A percentile compares a stretch with the other conserved stretches of the same genome.
Conservation (phyloP, 768 basidiomycete species). For the Mycena vulgaris region DNA sequence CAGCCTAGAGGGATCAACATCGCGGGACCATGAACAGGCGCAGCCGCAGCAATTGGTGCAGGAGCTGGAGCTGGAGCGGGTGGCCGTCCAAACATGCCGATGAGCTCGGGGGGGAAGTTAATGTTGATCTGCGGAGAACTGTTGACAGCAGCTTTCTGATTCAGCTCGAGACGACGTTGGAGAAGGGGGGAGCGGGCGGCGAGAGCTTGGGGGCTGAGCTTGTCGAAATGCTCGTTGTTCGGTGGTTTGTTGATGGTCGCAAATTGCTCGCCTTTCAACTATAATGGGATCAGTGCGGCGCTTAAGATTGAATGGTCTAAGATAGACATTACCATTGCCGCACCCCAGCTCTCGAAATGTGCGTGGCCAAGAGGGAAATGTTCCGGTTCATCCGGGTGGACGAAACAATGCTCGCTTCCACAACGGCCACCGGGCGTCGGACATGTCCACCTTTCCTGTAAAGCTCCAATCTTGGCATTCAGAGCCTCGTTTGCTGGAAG, state of each 20-base stretch:
- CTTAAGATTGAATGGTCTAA: not conserved
- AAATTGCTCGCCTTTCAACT: constrained; percentile 1
- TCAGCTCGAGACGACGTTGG: not conserved
- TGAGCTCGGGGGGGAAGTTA: not conserved
- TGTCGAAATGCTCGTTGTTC: not conserved
- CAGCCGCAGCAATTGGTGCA: too few relatives aligned
- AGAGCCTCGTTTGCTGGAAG: not conserved
- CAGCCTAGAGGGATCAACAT: not conserved
- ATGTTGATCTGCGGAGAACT: not conserved
- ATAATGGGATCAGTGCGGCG: not conserved
- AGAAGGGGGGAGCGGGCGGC: too few relatives aligned
- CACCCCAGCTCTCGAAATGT: not conserved
- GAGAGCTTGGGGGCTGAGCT: not conserved
- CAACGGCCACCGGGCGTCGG: not conserved
- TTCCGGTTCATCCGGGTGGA: not conserved
- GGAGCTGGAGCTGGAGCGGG: not conserved
- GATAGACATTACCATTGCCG: not conserved
- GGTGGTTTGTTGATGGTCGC: not conserved
- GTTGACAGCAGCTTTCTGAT: not conserved
- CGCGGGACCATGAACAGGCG: not conserved
- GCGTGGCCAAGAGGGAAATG: not conserved
- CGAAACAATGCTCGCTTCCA: not conserved
- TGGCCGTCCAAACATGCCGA: not conserved
- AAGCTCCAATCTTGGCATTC: not conserved
- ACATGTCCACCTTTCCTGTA: not conserved